phyloP scores from a whole-genome alignment of 2,329 filamentous ascomycete species.

The Davidsoniella eucalypti region DNA sequence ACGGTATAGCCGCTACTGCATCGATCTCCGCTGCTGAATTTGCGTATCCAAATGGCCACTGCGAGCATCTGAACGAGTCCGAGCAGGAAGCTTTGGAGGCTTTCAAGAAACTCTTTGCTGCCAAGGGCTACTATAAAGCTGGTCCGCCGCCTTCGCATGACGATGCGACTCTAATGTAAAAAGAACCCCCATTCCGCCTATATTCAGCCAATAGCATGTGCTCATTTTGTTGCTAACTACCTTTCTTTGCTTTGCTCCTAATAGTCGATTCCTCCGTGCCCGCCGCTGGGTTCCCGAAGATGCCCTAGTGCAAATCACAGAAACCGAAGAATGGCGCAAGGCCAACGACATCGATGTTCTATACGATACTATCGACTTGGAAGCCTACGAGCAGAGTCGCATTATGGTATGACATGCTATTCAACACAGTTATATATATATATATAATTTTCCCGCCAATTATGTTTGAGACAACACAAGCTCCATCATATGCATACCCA shows the following conservation, averaged over 20 bases:
- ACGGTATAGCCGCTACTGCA: slow-evolving; percentile 2
- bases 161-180: slow-evolving; percentile 55
- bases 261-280: slow-evolving; percentile 70
- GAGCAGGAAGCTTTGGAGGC: slow-evolving; percentile 50
- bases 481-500: background rate
- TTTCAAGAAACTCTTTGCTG: slow-evolving; percentile 54
- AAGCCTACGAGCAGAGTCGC: slow-evolving; percentile 67
- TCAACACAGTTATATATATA: background rate
- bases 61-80: slow-evolving; percentile 54
- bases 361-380: slow-evolving; percentile 73
- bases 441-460: background rate
- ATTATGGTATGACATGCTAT: slow-evolving; percentile 41
- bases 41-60: slow-evolving; percentile 59
- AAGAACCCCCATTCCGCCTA: background rate
- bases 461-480: background rate
- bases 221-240: slow-evolving; percentile 3
- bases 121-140: slow-evolving; percentile 47
- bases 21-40: slow-evolving; percentile 20
- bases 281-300: slow-evolving; percentile 64
- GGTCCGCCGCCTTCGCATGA: slow-evolving; percentile 47
- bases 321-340: slow-evolving; percentile 74
- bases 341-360: slow-evolving; percentile 63
- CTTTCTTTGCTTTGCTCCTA: background rate
- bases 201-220: background rate
- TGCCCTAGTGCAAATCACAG: slow-evolving; percentile 68